phyloP scores from a whole-genome alignment of 805 yeast species.

The Metschnikowia sp. region DNA sequence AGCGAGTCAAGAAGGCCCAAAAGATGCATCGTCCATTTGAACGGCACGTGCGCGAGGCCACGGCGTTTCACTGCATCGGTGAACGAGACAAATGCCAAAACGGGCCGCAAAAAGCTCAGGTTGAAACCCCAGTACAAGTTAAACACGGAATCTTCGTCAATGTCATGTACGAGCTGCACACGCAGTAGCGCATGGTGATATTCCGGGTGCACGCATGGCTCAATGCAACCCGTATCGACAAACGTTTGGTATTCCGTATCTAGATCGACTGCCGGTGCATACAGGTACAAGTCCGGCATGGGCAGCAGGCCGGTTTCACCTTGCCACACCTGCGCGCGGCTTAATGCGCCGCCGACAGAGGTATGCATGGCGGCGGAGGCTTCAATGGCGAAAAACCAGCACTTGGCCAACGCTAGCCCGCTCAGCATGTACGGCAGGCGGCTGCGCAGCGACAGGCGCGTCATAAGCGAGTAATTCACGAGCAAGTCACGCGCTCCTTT shows the following conservation, averaged over 20 bases:
- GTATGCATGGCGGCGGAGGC: conserved; percentile 20
- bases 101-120: conserved; percentile 23
- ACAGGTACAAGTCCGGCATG: conserved; percentile 1
- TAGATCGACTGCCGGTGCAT: conserved; percentile 3
- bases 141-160: conserved; percentile 18
- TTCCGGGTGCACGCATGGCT: conserved; percentile 22
- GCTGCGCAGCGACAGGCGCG: conserved; percentile 5
- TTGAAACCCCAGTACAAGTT: conserved; percentile 35
- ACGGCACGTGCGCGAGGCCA: conserved; percentile 16
- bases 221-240: conserved; percentile 32
- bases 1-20: conserved; percentile 16
- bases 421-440: conserved; percentile 13
- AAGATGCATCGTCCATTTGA: conserved; percentile 15
- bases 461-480: conserved; percentile 16
- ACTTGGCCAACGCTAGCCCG: conserved; percentile 25
- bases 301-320: background rate
- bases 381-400: conserved; percentile 29
- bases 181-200: conserved; percentile 31
- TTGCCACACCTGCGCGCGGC: conserved; percentile 2
- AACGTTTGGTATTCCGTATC: conserved; percentile 18
- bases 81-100: conserved; percentile 24
- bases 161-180: conserved; percentile 23
- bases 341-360: conserved; percentile 13
- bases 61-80: conserved; percentile 23
- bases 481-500: conserved; percentile 26